Conservation (phyloP, 139 green algal genomes). For the Chlamydomonas schloesseri region DNA sequence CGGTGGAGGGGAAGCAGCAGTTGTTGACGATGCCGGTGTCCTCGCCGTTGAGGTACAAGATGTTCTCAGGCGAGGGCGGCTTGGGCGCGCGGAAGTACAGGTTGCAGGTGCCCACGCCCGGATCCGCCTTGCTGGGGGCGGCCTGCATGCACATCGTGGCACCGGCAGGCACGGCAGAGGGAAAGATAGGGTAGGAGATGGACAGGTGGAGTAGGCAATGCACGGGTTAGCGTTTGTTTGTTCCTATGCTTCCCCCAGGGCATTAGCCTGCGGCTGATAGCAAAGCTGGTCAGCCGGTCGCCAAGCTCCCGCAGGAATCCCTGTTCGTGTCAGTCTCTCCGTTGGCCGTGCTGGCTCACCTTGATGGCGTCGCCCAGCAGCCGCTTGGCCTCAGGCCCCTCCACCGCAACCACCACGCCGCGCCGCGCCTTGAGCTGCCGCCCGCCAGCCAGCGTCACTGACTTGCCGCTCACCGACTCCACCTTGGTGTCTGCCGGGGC, state of each 20-base stretch:
- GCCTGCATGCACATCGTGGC: constrained; percentile 44
- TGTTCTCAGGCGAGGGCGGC: constrained; percentile 68
- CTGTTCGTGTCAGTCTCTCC: no score
- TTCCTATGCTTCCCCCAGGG: no score
- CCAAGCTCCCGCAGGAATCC: no score
- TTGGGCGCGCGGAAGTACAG: constrained; percentile 86
- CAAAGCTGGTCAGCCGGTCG: no score
- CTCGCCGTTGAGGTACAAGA: constrained; percentile 95
- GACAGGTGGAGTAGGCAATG: no score
- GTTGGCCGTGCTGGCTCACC: constrained; percentile 15
- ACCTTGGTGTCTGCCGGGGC: constrained; percentile 34
- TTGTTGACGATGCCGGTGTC: constrained; percentile 92
- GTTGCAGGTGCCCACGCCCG: constrained; percentile 86
- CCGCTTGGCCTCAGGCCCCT: constrained; percentile 77
- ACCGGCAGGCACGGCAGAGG: no score
- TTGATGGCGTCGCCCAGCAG: constrained; percentile 76
- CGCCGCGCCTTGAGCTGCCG: constrained; percentile 57
- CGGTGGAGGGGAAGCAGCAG: constrained; percentile 93
- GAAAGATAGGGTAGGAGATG: no score
- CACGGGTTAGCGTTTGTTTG: no score
- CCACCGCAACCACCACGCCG: constrained; percentile 89
- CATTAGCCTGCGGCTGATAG: no score
- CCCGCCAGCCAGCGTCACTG: constrained; percentile 65
- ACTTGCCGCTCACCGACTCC: constrained; percentile 39
- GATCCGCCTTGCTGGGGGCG: constrained; percentile 66